These are phyloP conservation scores for Cornus florida DNA, from an alignment of 148 eudicot species.

Conservation along the genomic window DNA sequence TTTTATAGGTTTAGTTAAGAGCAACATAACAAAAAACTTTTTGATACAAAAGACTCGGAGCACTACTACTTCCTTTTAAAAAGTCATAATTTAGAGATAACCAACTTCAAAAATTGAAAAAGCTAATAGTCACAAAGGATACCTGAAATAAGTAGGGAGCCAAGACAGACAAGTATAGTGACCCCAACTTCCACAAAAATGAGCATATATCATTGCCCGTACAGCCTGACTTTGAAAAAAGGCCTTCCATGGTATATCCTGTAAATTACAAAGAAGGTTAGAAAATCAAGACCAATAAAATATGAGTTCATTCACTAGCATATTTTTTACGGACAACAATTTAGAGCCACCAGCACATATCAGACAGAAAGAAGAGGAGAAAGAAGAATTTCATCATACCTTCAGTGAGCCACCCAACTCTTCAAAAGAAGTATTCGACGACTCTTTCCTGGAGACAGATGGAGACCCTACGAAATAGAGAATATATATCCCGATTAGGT, in stretches of 20 bases:
- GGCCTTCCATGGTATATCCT: conserved; percentile 94
- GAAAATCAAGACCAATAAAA: background rate
- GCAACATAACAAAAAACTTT: background rate
- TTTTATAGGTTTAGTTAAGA: background rate
- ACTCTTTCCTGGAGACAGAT: conserved; percentile 32
- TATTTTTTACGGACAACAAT: background rate
- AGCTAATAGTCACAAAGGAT: conserved; percentile 12
- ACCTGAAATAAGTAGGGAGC: conserved; percentile 99
- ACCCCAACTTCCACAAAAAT: conserved; percentile 99
- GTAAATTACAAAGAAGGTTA: conserved; percentile 7
- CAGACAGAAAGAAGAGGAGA: background rate
- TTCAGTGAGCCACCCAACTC: conserved; percentile 68
- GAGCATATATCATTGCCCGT: conserved; percentile 99
- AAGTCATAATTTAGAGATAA: background rate
- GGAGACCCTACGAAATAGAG: conserved; percentile 40
- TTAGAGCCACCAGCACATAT: background rate
- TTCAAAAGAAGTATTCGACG: conserved; percentile 41
- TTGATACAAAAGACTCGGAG: conserved; percentile 1
- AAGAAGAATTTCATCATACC: conserved; percentile 35
- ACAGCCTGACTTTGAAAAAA: conserved; percentile 85
- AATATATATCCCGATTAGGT: background rate
- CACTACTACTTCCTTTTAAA: background rate
- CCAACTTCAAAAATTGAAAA: conserved; percentile 4
- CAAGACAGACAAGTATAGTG: conserved; percentile 93
- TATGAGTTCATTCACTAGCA: background rate